Evolutionary conservation across 73 alveolate genomes (phyloP).

Genomic region (Effrenium voratum): DNA sequence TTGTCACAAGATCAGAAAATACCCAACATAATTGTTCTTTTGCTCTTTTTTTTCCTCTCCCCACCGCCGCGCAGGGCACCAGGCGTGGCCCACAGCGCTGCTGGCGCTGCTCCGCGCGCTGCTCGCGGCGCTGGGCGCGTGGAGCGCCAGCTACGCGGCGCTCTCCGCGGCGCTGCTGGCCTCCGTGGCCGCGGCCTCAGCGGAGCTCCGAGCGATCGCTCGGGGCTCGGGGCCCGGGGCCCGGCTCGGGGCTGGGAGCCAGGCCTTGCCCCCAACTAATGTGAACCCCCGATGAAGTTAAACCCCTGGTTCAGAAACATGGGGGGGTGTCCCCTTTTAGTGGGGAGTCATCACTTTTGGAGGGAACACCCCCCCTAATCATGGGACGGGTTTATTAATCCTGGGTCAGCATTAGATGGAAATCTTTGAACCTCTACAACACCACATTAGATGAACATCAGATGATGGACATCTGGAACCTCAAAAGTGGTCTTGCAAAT

Average conservation of each 20-base stretch:
- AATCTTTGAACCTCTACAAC: no score
- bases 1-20: no score
- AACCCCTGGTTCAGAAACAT: not conserved
- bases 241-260: no score
- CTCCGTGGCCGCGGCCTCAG: no score
- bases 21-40: not conserved
- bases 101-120: not conserved
- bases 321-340: not conserved
- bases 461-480: no score
- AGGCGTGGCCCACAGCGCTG: slow-evolving; percentile 54
- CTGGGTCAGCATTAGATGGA: no score
- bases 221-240: not conserved
- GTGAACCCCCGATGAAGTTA: not conserved
- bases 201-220: no score
- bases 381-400: no score
- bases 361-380: no score
- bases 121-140: slow-evolving; percentile 46
- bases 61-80: not conserved
- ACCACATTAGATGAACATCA: no score
- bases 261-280: not conserved
- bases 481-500: no score
- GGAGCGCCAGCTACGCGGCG: not conserved
- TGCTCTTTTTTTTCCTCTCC: not conserved
- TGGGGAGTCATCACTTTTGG: not conserved
- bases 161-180: slow-evolving; percentile 53